Percentiles rank a stretch among this genome's conserved stretches.
Evolutionary conservation across 2,329 filamentous ascomycete genomes (phyloP).

Genomic region (Arthrinium phaeospermum): DNA sequence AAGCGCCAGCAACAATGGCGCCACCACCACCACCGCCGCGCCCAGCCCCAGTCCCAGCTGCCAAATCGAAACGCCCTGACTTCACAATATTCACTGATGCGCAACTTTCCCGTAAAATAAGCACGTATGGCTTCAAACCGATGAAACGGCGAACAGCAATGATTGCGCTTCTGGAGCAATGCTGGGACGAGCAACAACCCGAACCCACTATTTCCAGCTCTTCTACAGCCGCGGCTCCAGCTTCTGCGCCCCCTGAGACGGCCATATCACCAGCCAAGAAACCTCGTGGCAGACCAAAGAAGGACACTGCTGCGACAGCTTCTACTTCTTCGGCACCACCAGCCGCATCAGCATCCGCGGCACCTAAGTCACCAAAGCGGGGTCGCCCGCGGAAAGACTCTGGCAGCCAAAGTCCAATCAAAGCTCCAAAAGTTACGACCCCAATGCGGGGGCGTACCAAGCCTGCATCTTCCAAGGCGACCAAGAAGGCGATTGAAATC

Average conservation of each 20-base stretch:
- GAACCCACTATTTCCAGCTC: neutral
- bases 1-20: neutral
- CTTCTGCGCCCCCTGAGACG: neutral
- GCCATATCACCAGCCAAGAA: neutral
- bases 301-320: slow-evolving; percentile 20
- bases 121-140: slow-evolving; percentile 73
- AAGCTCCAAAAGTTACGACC: slow-evolving; percentile 15
- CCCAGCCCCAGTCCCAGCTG: neutral
- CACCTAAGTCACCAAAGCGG: slow-evolving; percentile 24
- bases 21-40: slow-evolving; percentile 16
- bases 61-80: slow-evolving; percentile 49
- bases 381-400: slow-evolving; percentile 49
- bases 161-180: slow-evolving; percentile 72
- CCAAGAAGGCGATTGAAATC: slow-evolving; percentile 55
- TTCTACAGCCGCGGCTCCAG: neutral
- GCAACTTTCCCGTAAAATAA: slow-evolving; percentile 66
- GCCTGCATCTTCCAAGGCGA: slow-evolving; percentile 26
- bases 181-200: slow-evolving; percentile 67
- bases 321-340: neutral
- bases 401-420: slow-evolving; percentile 21
- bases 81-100: slow-evolving; percentile 67
- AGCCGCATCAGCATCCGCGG: neutral
- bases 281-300: slow-evolving; percentile 27
- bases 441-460: slow-evolving; percentile 25
- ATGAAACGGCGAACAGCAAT: slow-evolving; percentile 71